Percentiles rank a stretch among this genome's conserved stretches.
Conservation (phyloP, 1,284 basidiomycete genomes). For the Cryptococcus sp. region DNA sequence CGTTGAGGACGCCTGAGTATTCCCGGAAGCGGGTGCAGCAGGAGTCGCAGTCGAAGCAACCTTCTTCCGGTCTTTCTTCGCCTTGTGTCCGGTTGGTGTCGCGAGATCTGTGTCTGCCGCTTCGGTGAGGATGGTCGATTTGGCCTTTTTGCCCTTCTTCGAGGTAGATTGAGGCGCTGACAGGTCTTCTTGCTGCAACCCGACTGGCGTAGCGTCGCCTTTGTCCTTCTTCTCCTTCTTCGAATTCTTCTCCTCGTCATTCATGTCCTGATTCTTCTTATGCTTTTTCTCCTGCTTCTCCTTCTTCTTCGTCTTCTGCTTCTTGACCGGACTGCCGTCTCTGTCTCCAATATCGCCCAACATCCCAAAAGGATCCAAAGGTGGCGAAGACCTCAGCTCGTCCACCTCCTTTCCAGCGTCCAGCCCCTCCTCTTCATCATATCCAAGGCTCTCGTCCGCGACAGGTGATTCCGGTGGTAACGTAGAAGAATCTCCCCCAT, state of each 20-base stretch:
- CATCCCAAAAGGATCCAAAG: background rate
- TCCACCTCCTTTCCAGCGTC: background rate
- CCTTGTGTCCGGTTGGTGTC: background rate
- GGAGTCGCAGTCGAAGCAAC: background rate
- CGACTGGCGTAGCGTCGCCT: too few species aligned
- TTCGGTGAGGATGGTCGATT: too few species aligned
- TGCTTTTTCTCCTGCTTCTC: background rate
- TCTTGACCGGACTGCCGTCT: background rate
- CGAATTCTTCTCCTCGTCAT: too few species aligned
- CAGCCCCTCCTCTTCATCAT: background rate
- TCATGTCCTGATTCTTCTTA: background rate
- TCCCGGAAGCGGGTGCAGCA: background rate
- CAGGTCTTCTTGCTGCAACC: too few species aligned
- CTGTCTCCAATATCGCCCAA: background rate
- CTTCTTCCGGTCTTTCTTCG: background rate
- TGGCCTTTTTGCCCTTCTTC: too few species aligned
- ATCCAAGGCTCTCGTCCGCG: background rate
- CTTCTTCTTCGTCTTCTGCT: background rate
- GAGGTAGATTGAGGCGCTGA: too few species aligned
- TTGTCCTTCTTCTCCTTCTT: too few species aligned
- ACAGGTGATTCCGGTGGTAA: background rate
- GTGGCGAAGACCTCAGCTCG: background rate
- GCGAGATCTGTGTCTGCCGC: too few species aligned
- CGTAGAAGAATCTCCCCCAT: background rate
- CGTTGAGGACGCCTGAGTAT: background rate